Conservation (phyloP, 2,329 filamentous ascomycete species). For the Colletotrichum sp. region DNA sequence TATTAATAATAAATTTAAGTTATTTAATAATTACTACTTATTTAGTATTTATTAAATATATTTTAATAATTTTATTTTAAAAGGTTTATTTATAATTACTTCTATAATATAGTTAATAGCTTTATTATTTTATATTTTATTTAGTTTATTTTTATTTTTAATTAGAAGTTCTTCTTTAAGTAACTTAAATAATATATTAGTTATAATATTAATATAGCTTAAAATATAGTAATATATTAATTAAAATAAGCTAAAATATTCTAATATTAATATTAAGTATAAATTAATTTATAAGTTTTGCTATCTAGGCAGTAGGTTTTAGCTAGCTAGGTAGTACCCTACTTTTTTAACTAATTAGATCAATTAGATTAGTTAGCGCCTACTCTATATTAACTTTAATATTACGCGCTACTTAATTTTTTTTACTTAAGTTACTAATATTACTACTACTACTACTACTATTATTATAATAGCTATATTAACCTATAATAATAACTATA, state of each 20-base stretch:
- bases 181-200: no score
- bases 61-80: neutral
- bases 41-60: neutral
- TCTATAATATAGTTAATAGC: neutral
- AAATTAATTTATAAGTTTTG: neutral
- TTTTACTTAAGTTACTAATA: neutral
- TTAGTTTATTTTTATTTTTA: no score
- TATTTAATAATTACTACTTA: neutral
- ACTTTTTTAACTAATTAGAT: neutral
- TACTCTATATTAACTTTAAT: neutral
- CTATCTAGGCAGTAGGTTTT: neutral
- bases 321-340: neutral
- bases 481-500: no score
- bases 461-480: no score
- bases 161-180: no score
- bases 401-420: neutral
- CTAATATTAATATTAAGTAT: no score
- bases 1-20: neutral
- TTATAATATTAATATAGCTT: no score
- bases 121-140: neutral
- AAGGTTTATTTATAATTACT: neutral
- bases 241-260: no score
- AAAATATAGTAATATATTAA: no score
- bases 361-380: neutral
- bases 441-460: neutral